Base-by-base conservation (phyloP, 345 rosid genomes). In the Syzygium aromaticum region DNA sequence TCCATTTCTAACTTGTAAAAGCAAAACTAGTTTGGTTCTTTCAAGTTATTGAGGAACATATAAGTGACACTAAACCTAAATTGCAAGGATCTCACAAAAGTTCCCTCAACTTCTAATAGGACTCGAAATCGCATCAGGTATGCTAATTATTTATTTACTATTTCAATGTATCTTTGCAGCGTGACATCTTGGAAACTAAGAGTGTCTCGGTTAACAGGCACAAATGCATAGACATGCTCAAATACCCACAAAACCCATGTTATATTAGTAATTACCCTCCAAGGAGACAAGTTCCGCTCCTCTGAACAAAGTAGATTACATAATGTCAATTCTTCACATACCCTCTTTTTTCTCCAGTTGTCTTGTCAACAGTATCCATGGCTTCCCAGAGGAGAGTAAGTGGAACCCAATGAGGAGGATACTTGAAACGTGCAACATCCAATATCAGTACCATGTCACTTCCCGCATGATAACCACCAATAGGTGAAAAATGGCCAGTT, bases 401-500 rank as follows among this genome's bases (percentile, higher is more conserved):
- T 78, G 99, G 98, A 92, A 97, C 95, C 99, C 99, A 97, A 30
- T 95, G 99, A 63, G 99, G 98, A 87, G 99, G 98, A 94, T 96
- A 97, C 93, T 97, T 96, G 88, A 95, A 97, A 85, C 98, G 98
- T 51, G 99, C 99, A 85, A 96, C 99, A 91, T 97, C 99, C 91
- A 97, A 91, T 92, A 97, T 95, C 89, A 97, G 90, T 86, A 97
- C 98, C 99, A 96, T 96, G 91, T 97, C 99, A 88, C 91, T 94
- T 88, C 92, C 95, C 88, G 94, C 96, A 90, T 97, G 97, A 91
- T 96, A 97, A 64, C 99, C 98, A 91, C 99, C 98, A 88, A 96
- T 94, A 49, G 98, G 99, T 84, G 98, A 97, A 93, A 97, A 97
- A 89, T 97, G 99, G 38, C 98, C 98, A 25, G 92, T 90, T 89